Base-by-base conservation (phyloP, 1,139 yeast genomes). In the Candida mesenterica region DNA sequence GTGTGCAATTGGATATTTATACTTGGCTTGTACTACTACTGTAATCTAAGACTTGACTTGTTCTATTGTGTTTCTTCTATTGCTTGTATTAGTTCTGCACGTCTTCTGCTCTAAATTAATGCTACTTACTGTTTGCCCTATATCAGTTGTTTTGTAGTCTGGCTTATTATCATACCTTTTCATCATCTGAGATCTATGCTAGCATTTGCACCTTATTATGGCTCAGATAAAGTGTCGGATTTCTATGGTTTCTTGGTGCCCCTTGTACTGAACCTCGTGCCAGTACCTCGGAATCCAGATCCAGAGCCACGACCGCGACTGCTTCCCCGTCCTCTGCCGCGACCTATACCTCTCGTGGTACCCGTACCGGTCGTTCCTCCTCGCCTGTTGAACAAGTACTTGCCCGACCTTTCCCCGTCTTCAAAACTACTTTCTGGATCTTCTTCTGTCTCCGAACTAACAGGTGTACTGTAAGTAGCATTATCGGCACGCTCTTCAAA, bases 251-350 rank as follows among this genome's bases (percentile, higher is more conserved):
- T 27, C 18, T 3, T 27, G n/a, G 30, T 16, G 14, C 13, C 10
- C 8, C 22, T 6, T 6, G 22, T 19, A 9, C 27, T 17, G 40
- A 31, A 25, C 41, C 42, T 6, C 9, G 22, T 6, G 22, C 22
- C 9, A 19, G 22, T 19, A 9, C 22, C 22, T 28, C 41, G 24
- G 14, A 24, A 38, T 13, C 39, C 28, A 6, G 36, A 17, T 12
- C 49, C 39, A 14, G 38, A 22, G 4, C 43, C 38, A 6, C 40
- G 23, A 1, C 50, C 32, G 4, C 42, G 30, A 15, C 54, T 38
- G n/a, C 57, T 44, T 23, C 56, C 35, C 10, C 50, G 41, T 25
- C 55, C 52, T 26, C 57, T 38, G 10, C 57, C 53, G 23, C 56
- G 34, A 13, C 53, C 46, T 19, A 45, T 24, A 4, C 35, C 31